Percentiles rank a stretch among this genome's conserved stretches.
phyloP scores from a whole-genome alignment of 2,329 filamentous ascomycete genomes.

The Acephala macrosclerotiorum region DNA sequence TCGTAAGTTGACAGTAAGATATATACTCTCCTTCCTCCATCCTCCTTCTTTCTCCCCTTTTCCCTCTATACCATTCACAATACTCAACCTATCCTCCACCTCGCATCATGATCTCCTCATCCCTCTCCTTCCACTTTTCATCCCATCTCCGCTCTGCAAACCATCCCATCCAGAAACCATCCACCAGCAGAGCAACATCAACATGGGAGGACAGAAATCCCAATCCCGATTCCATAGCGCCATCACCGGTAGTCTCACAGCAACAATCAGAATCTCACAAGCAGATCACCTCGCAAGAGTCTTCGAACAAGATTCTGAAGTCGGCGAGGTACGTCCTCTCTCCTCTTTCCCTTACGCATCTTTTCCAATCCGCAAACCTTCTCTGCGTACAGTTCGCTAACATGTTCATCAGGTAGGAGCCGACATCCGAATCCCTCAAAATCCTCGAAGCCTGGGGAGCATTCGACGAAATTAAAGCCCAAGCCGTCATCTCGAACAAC shows the following conservation, averaged over 20 bases:
- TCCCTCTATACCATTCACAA: too few species aligned
- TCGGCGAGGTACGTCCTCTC: not conserved
- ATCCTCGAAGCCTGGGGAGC: conserved; percentile 15
- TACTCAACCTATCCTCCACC: too few species aligned
- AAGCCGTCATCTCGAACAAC: not conserved
- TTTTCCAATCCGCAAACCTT: not conserved
- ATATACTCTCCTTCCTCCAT: too few species aligned
- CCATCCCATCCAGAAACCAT: not conserved
- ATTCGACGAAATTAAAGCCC: conserved; percentile 8
- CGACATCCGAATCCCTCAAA: conserved; percentile 25
- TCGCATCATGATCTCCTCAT: too few species aligned
- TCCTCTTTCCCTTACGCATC: not conserved
- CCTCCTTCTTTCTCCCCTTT: too few species aligned
- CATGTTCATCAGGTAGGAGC: conserved; percentile 18
- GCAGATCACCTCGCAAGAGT: not conserved
- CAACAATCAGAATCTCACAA: not conserved
- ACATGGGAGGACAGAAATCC: not conserved
- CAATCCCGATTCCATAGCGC: not conserved
- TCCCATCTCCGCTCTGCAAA: not conserved
- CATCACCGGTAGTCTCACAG: not conserved
- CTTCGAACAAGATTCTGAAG: not conserved
- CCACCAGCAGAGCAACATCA: not conserved
- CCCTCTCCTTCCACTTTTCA: too few species aligned
- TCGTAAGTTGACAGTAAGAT: too few species aligned
- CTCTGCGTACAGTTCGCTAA: not conserved